Base-by-base conservation (phyloP, 2,329 filamentous ascomycete genomes). In the Diaporthe sp. region DNA sequence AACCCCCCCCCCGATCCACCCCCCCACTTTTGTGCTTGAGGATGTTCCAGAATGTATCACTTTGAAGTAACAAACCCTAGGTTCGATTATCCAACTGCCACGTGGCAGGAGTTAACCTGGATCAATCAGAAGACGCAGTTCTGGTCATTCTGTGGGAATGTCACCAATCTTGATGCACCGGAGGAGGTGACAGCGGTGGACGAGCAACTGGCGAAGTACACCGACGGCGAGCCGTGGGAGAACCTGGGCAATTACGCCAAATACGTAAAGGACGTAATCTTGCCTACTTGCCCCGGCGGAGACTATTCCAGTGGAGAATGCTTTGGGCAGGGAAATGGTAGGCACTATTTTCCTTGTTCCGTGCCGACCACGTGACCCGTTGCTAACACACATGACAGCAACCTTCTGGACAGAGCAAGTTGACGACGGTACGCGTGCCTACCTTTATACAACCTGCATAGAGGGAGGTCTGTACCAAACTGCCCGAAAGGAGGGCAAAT, bases 21-120 rank as follows among this genome's bases (percentile, higher is more conserved):
- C 31, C 31, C 31, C 31, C 4, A 10, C 34, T 37, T 37, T 37
- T 39, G 37, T 39, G 37, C 37, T 39, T 13, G 10, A 39, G 10
- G 12, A 39, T 13, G 37, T 39, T 39, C 37, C 37, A 13, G 37
- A 39, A 39, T 39, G 12, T 12, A 13, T 39, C 37, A 13, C 10
- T 13, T 39, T 39, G 4, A 13, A 39, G 13, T 39, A 39, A 39
- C 10, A 39, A 4, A 13, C 37, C 10, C 37, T 39, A 39, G 37
- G 10, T 84, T 88, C 73, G 84, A 85, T 76, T 90, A 90, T 77
- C 85, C 86, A 0, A 88, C 85, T 0, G 83, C 82, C 34, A 90
- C 88, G 6, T 90, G 88, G 88, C 88, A 90, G 81, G 88, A 90
- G 78, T 80, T 90, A 13, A 88, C 86, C 74, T 90, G 88, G 88